Conservation (phyloP, 495 filamentous ascomycete genomes). For the Aspergillus steynii region DNA sequence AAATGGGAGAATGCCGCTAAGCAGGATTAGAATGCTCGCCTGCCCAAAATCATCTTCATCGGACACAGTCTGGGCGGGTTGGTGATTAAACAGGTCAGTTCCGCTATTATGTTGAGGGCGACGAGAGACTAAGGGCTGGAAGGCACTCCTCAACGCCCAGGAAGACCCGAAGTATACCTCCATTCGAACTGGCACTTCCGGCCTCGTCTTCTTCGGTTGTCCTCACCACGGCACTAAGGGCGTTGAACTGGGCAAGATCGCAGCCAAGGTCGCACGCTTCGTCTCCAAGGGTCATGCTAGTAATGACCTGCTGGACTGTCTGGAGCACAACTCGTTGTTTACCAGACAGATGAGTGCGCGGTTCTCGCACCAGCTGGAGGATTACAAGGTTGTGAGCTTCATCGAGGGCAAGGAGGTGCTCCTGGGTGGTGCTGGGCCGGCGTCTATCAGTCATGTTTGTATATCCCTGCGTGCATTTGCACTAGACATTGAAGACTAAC, state of each 20-base stretch:
- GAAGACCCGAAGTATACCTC: constrained; percentile 41
- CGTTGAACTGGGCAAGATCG: constrained; percentile 41
- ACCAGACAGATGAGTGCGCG: constrained; percentile 40
- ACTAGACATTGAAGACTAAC: constrained; percentile 10
- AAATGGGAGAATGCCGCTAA: neutral
- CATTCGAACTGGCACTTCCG: constrained; percentile 40
- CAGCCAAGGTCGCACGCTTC: constrained; percentile 35
- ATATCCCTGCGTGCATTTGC: neutral
- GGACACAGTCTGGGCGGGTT: constrained; percentile 50
- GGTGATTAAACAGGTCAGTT: constrained; percentile 44
- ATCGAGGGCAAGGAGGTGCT: constrained; percentile 44
- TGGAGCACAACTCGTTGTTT: constrained; percentile 43
- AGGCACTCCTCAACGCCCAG: constrained; percentile 45
- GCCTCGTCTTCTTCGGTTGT: constrained; percentile 49
- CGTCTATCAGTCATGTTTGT: constrained; percentile 37
- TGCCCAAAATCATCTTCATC: constrained; percentile 44
- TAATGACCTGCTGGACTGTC: constrained; percentile 37
- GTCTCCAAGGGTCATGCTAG: constrained; percentile 35
- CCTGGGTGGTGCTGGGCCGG: constrained; percentile 31
- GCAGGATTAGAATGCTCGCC: constrained; percentile 13
- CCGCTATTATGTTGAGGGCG: too few relatives aligned
- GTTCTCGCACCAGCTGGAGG: constrained; percentile 39
- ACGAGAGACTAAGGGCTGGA: neutral
- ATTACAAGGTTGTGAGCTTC: constrained; percentile 43
- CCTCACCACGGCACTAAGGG: constrained; percentile 46